Base-by-base conservation (phyloP, 495 filamentous ascomycete genomes). In the Daldinia decipiens region DNA sequence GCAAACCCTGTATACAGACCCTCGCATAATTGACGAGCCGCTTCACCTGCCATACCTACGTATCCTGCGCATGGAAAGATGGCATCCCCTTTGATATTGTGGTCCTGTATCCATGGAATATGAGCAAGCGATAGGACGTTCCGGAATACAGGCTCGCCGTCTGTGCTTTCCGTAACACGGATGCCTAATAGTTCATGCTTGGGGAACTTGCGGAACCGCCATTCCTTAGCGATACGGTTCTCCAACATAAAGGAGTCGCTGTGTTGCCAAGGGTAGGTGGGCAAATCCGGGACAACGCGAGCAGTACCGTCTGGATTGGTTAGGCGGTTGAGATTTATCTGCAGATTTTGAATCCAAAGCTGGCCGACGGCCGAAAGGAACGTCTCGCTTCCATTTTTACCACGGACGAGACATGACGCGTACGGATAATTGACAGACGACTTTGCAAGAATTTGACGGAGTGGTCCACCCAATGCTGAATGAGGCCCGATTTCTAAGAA, bases 401-500 rank as follows among this genome's bases (percentile, higher is more conserved):
- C 68, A 15, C 78, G 67, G 12, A 53, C 13, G 13, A 17, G 5
- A 80, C 55, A 5, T 68, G 4, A 2, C 75, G 77, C 0, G 36
- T 40, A 64, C 79, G 82, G 1, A 78, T 73, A 6, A 77, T 31
- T 17, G 24, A 3, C 3, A 26, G 29, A 2, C 57, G 52, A 39
- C 3, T 74, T 74, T 29, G 73, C 26, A 26, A 82, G 38, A 3
- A 63, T 79, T 38, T 80, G 66, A 0, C 43, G 8, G 0, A 67
- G 70, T 1, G 81, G 78, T 0, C 83, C 80, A 59, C 82, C 80
- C 7, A 88, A 75, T 1, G 85, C 80, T 1, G 85, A 80, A 53
- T 88, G 87, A 0, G 86, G 85, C 0, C 86, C 87, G 39, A 88
- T 65, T 57, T 88, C 87, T 4, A 88, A 8, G 0, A 81, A 19